Base-by-base conservation (phyloP, 2,329 filamentous ascomycete species). In the Trichoderma endophyticum region DNA sequence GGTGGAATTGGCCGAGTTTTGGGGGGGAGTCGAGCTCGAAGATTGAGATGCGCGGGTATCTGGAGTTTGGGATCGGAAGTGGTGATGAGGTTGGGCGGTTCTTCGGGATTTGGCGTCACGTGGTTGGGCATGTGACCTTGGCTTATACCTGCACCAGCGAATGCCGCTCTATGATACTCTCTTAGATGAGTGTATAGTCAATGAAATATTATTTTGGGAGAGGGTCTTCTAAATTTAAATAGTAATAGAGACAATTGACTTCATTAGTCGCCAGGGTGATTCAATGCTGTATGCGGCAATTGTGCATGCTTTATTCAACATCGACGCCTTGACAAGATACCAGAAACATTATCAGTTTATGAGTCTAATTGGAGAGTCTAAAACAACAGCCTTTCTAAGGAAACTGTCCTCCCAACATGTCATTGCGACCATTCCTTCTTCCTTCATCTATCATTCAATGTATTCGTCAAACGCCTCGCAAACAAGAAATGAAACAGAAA, bases 21-120 rank as follows among this genome's bases (percentile, higher is more conserved):
- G 14, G 34, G 72, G 71, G 73, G 71, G 73, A 28, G 26, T 8
- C 28, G 28, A 59, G 57, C 57, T 60, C 4, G 18, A 30, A 30
- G 56, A 21, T 43, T 59, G 48, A 54, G 48, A 54, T 32, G 73
- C 57, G 74, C 73, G 64, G 54, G 32, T 54, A 28, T 39, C 77
- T 73, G 69, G 72, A 75, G 71, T 72, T 70, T 75, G 75, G 74
- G 56, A 70, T 60, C 65, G 26, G 75, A 77, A 74, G 76, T 78
- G 78, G 74, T 76, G 76, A 73, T 76, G 67, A 74, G 72, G 76
- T 75, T 77, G 69, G 60, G 63, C 43, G 65, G 59, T 30, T 68
- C 68, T 39, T 69, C 70, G 57, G 54, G 18, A 36, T 12, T 30
- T 32, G 12, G 63, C 6, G 21, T 71, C 70, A 71, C 70, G 70